phyloP scores from a whole-genome alignment of 176 grass and related monocot species.

The Eragrostis curvula region DNA sequence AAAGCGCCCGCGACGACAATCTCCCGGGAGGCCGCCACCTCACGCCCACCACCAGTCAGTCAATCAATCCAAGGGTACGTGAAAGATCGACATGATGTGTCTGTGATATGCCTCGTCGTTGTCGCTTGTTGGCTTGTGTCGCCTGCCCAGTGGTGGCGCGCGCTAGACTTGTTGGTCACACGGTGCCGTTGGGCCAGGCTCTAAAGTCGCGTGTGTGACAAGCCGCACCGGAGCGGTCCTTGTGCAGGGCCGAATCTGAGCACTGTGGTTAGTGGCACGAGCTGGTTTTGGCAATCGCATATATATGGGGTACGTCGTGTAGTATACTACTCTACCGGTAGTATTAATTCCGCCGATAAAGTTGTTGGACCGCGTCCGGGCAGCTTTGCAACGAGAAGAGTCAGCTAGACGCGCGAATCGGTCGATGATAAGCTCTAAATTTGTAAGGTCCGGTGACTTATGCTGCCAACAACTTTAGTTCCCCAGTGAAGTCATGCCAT shows the following conservation, averaged over 20 bases:
- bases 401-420: neutral
- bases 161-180: neutral
- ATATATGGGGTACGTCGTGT: neutral
- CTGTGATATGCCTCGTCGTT: neutral
- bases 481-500: too few relatives aligned
- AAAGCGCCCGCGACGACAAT: too few relatives aligned
- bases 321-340: neutral
- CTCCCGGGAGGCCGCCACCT: neutral
- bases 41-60: neutral
- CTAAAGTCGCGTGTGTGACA: conserved; percentile 2
- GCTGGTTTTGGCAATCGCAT: neutral
- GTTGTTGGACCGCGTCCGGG: neutral
- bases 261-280: neutral
- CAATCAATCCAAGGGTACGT: neutral
- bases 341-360: neutral
- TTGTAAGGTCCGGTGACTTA: too few relatives aligned
- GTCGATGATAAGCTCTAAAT: too few relatives aligned
- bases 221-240: too few relatives aligned
- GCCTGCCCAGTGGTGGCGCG: neutral
- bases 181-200: neutral
- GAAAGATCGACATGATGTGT: neutral
- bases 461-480: too few relatives aligned
- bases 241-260: neutral
- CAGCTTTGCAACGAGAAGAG: neutral
- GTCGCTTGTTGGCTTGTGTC: neutral